Evolutionary conservation across 352 stramenopile genomes (phyloP).

Genomic region (Globisporangium iwayamae): DNA sequence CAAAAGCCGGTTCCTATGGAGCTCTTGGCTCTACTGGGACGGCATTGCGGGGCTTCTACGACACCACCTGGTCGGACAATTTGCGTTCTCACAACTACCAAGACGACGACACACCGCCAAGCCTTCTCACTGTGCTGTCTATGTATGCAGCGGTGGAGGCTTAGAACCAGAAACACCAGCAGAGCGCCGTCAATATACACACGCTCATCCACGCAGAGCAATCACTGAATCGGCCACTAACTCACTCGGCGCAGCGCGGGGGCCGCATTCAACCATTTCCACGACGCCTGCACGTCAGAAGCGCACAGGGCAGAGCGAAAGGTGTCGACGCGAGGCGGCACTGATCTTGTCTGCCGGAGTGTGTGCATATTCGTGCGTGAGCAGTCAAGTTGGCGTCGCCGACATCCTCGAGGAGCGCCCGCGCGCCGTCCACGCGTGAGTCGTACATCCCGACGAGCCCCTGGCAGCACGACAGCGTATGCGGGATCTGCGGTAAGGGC

Average conservation of each 20-base stretch:
- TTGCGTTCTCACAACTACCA: background rate
- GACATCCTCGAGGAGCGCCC: constrained; percentile 11
- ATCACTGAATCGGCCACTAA: background rate
- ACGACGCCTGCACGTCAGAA: background rate
- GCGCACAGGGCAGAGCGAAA: background rate
- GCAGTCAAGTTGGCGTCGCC: constrained; percentile 3
- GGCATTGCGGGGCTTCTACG: background rate
- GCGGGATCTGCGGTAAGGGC: constrained; percentile 48
- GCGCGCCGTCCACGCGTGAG: constrained; percentile 20
- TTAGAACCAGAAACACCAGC: background rate
- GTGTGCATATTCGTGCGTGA: background rate
- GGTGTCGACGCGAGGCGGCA: background rate
- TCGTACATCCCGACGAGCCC: constrained; percentile 51
- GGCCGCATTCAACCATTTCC: constrained; percentile 4
- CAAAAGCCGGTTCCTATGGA: background rate
- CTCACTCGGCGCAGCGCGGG: background rate
- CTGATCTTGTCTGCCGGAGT: background rate
- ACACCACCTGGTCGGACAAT: background rate
- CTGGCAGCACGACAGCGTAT: constrained; percentile 60
- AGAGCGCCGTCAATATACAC: background rate
- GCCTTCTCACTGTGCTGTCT: no score
- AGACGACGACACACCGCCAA: no score
- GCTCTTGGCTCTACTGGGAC: background rate
- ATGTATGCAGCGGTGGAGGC: background rate
- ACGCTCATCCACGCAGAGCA: background rate